Evolutionary conservation across 1,139 yeast species (phyloP), one percentile per base, ranked within the genome.

Genomic region (Magnusiomyces fungicola): DNA sequence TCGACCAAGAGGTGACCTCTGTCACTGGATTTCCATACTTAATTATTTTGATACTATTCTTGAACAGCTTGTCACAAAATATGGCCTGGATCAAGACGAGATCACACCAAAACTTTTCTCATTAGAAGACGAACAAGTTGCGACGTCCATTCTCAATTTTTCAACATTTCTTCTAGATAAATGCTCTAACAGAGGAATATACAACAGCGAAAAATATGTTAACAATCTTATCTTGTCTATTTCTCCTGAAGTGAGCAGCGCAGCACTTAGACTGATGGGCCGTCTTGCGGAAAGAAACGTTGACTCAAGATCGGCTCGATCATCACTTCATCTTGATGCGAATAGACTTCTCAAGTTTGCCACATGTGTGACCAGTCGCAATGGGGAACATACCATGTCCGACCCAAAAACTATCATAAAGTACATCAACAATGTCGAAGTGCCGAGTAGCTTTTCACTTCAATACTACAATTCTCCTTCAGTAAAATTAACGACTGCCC

Each of bases 1-100:
- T 54, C 71, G 83, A 43, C 84, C 90, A 2, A 72, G 80, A 52
- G 89, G 88, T 27, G 90, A 86, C 57, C 66, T 90, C 43, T 76
- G 76, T 56, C 83, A 81, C 53, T 90, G 96, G 95, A 75, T 86
- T 21, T 76, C 83, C 0, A 78, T 87, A 1, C 70, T 90, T 56
- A 84, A 89, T 64, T 72, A 83, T 56, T 80, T 89, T 58, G 97
- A 89, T 62, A 75, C 71, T 14, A 73, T 86, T 19, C 69, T 87
- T 50, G 85, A 81, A 49, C 57, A 58, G 3, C 67, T 75, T 38
- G 76, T 83, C 24, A 65, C 66, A 14, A 77, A 77, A 55, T 84
- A 87, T 59, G 73, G 71, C 5, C 72, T 84, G 43, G 71, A 70
- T 30, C 70, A 73, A 18, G 77, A 74, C n/a, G 50, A 50, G 23